Evolutionary conservation across 805 yeast genomes (phyloP).

Genomic region (Peterozyma xylosa): DNA sequence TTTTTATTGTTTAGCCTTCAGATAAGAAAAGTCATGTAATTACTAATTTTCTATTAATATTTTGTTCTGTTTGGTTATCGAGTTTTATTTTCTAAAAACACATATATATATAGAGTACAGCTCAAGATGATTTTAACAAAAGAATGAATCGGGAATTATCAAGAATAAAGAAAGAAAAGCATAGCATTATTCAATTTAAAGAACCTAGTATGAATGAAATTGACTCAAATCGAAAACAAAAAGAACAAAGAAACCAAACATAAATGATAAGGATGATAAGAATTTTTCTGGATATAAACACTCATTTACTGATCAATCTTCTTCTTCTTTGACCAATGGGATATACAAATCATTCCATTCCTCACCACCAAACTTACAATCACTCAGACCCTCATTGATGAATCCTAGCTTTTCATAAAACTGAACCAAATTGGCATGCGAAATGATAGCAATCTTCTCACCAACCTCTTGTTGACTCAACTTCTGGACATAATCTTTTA

Average conservation of each 20-base stretch:
- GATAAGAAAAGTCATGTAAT: too few species aligned
- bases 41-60: too few species aligned
- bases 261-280: background rate
- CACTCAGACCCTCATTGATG: conserved; percentile 56
- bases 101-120: too few species aligned
- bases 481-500: conserved; percentile 88
- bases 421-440: conserved; percentile 59
- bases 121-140: too few species aligned
- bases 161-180: conserved; percentile 2
- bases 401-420: conserved; percentile 85
- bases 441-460: conserved; percentile 64
- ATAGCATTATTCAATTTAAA: background rate
- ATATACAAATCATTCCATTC: conserved; percentile 53
- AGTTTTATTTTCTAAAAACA: too few species aligned
- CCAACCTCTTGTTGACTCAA: conserved; percentile 83
- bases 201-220: background rate
- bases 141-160: too few species aligned
- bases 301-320: conserved; percentile 20
- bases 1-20: too few species aligned
- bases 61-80: too few species aligned
- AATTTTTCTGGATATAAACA: background rate
- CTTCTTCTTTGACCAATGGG: conserved; percentile 34
- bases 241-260: background rate
- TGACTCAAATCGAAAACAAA: background rate
- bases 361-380: conserved; percentile 48